These are phyloP conservation scores for Bacidia gigantensis DNA, from an alignment of 495 filamentous ascomycete genomes.

Conservation along the genomic window DNA sequence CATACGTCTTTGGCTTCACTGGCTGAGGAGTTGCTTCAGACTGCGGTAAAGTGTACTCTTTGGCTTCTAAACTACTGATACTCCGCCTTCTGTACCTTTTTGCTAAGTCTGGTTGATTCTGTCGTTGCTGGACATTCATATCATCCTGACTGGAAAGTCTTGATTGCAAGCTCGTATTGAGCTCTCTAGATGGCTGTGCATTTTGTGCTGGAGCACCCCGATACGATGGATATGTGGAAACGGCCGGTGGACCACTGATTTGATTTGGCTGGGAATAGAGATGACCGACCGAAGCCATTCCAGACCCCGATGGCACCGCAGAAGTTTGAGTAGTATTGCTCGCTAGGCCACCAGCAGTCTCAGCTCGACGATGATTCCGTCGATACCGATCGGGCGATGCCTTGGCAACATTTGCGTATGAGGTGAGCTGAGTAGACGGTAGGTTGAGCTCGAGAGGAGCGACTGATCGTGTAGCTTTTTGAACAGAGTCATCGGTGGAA, in stretches of 20 bases:
- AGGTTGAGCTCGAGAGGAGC: conserved; percentile 38
- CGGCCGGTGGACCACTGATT: conserved; percentile 19
- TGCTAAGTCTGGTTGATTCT: conserved; percentile 41
- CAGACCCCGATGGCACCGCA: conserved; percentile 30
- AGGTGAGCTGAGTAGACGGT: conserved; percentile 26
- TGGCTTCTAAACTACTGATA: conserved; percentile 64
- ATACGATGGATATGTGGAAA: conserved; percentile 18
- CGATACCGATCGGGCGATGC: conserved; percentile 57
- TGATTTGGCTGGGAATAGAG: conserved; percentile 25
- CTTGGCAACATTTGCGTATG: conserved; percentile 28
- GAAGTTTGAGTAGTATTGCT: conserved; percentile 15
- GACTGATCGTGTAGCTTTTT: conserved; percentile 30
- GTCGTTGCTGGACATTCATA: conserved; percentile 31
- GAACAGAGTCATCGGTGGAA: conserved; percentile 38
- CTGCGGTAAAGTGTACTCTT: conserved; percentile 29
- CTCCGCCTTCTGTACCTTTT: conserved; percentile 73
- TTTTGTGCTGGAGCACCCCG: conserved; percentile 13
- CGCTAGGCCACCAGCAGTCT: conserved; percentile 22
- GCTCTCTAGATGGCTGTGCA: conserved; percentile 1
- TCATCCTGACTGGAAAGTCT: conserved; percentile 35
- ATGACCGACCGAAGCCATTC: conserved; percentile 29
- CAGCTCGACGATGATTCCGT: conserved; percentile 39
- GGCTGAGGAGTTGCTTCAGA: conserved; percentile 14
- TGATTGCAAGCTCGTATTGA: conserved; percentile 6
- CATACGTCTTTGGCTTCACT: conserved; percentile 16